These are phyloP conservation scores for Myrica gale DNA, from an alignment of 306 rosid genomes.

Conservation along the genomic window DNA sequence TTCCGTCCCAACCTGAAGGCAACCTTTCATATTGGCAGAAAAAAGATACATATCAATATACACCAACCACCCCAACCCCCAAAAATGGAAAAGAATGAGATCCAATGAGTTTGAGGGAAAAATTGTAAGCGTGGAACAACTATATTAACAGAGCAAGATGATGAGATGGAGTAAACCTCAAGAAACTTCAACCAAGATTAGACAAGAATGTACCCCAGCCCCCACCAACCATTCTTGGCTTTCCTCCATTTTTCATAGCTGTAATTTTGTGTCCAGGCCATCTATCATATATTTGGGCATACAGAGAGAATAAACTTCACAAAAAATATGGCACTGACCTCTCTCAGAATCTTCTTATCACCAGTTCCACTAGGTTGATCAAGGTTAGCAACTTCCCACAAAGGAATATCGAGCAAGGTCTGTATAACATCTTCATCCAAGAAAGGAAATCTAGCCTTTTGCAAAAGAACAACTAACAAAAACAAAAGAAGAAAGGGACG, in stretches of 20 bases:
- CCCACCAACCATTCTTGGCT: neutral
- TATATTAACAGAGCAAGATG: neutral
- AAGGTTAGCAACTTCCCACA: slow-evolving; percentile 91
- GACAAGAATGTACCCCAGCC: neutral
- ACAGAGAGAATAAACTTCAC: slow-evolving; percentile 15
- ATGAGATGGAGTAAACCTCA: neutral
- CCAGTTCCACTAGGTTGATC: slow-evolving; percentile 86
- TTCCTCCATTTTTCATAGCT: neutral
- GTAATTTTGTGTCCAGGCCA: neutral
- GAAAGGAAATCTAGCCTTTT: slow-evolving; percentile 90
- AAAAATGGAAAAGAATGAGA: too few species aligned
- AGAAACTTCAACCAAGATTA: neutral
- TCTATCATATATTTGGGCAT: slow-evolving; percentile 6
- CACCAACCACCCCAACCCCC: too few species aligned
- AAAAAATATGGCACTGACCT: slow-evolving; percentile 47
- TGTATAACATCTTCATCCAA: slow-evolving; percentile 91
- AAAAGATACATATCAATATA: neutral
- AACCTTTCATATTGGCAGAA: neutral
- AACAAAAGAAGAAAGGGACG: neutral
- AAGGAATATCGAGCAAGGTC: slow-evolving; percentile 60
- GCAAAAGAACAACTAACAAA: slow-evolving; percentile 18
- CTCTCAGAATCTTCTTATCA: slow-evolving; percentile 87
- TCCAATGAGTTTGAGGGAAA: neutral
- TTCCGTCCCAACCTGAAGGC: neutral
- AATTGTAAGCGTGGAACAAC: neutral